Evolutionary conservation across 2,329 filamentous ascomycete species (phyloP), one percentile per base, ranked within the genome.

Genomic region (Cladosporium colombiae): DNA sequence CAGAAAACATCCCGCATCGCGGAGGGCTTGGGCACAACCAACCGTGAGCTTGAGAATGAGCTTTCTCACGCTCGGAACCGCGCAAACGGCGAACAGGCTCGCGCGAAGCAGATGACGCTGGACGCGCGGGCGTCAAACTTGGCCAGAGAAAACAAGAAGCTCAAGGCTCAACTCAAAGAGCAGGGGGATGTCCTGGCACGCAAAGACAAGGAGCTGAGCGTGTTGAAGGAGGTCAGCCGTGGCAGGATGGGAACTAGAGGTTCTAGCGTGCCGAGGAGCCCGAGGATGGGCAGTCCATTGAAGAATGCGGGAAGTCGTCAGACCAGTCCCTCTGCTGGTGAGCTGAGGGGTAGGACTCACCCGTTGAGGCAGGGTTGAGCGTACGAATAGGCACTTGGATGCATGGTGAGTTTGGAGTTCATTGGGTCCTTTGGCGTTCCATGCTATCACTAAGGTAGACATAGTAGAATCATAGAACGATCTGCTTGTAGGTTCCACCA

Each of bases 1-100:
- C 88, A 89, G 70, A 80, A 84, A 25, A 83, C 84, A 0, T 86
- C 85, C 10, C 81, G 81, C 35, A 74, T 79, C 1, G 82, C 81
- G 2, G 78, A 78, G 16, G 78, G 80, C 18, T 75, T 86, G 2
- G 76, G 78, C 23, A 71, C 76, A 1, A 82, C 86, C 70, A 85
- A 84, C 68, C 75, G 74, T 21, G 76, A 79, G 8, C 78, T 89
- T 2, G 78, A 79, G 62, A 73, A 72, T 11, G 75, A 78, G 29
- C 67, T 77, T 14, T 70, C 57, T 0, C 59, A 64, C 2, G 70
- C 74, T 3, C 63, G 72, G n/a, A 67, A 68, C n/a, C 68, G 62
- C 29, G 76, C 75, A 0, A 68, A 64, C 7, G 73, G 74, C 23
- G 73, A 76, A 59, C 70, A 71, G 5, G 70, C 68, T 1, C 69